phyloP scores from a whole-genome alignment of 768 basidiomycete species.

The Trametes maxima region DNA sequence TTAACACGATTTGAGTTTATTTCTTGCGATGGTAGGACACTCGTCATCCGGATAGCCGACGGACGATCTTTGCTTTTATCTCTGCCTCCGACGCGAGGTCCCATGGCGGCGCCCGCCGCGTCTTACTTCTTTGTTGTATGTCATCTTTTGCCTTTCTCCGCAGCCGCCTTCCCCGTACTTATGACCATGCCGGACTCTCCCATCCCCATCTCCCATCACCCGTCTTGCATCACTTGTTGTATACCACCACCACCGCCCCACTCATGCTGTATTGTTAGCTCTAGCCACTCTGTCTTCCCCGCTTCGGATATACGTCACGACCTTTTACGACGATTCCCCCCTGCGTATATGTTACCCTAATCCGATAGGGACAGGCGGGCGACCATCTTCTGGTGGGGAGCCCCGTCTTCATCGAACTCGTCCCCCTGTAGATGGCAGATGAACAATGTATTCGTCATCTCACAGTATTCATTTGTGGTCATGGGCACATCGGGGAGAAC shows the following conservation, averaged over 20 bases:
- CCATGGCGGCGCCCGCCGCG: conserved; percentile 13
- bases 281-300: conserved; percentile 30
- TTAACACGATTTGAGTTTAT: neutral
- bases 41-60: conserved; percentile 13
- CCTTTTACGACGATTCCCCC: conserved; percentile 36
- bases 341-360: conserved; percentile 29
- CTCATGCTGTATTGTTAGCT: conserved; percentile 45
- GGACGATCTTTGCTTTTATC: conserved; percentile 12
- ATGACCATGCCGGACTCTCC: conserved; percentile 24
- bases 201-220: neutral
- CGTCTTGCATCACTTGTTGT: conserved; percentile 29
- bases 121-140: conserved; percentile 17
- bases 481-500: conserved; percentile 28
- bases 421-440: conserved; percentile 50
- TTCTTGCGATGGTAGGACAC: conserved; percentile 15
- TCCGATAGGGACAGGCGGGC: conserved; percentile 48
- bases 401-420: conserved; percentile 81
- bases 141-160: conserved; percentile 6
- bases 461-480: conserved; percentile 12
- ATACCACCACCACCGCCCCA: conserved; percentile 34
- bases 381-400: conserved; percentile 85
- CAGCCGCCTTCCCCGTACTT: conserved; percentile 21
- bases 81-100: conserved; percentile 3
- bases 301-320: conserved; percentile 26
- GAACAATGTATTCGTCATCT: conserved; percentile 12